Evolutionary conservation across 345 rosid species (phyloP), one percentile per base, ranked within the genome.

Genomic region (Litchi chinensis): DNA sequence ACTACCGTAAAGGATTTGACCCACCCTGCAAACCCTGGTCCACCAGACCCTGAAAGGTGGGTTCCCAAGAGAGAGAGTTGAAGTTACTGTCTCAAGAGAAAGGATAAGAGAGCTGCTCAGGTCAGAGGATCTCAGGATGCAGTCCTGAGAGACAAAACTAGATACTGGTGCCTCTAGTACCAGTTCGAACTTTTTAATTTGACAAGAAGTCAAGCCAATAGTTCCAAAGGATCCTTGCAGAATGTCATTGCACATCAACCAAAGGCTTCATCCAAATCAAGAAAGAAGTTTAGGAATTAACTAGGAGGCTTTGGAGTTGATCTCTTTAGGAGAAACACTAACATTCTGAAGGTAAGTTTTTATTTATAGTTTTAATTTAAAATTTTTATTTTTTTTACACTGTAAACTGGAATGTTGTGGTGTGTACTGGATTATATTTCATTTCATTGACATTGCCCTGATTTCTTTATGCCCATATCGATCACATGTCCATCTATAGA

Each of bases 21-120:
- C n/a, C n/a, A 96, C 85, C 97, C 97, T 0, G 91, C 95, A 0
- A 91, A 96, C 88, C 99, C 98, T 0, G 99, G 99, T 74, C 98
- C 94, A 37, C 98, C 99, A 0, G 97, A 96, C 78, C 99, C 97
- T 2, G 99, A 94, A 82, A 89, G 99, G 83, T 96, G 99, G 99
- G 97, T 96, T 32, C 98, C 98, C 3, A 93, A 82, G 91, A 92
- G 98, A 77, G 99, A 95, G 78, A 88, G 98, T 81, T 95, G 98
- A 1, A 95, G 94, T 84, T 94, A 88, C 85, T 85, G 89, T 83
- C 98, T 98, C 71, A 94, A 93, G 87, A 90, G 99, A 80, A 94
- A 90, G 89, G 99, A 96, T 72, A 94, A 94, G 91, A 86, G 97
- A 80, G 96, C 97, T 37, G 97, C 99, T 76, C 97, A 93, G 77